Evolutionary conservation across 129 eudicot species (phyloP).

Genomic region (Daucus carota): DH1_v3.0 NC_030384.2:40009501-40010000

Average conservation of each 20-base stretch:
- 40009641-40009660: constrained; percentile 15
- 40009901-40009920: constrained; percentile 77
- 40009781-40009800: constrained; percentile 24
- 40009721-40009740: constrained; percentile 16
- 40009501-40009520: constrained; percentile 28
- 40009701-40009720: constrained; percentile 17
- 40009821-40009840: constrained; percentile 22
- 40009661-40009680: constrained; percentile 14
- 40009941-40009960: constrained; percentile 2
- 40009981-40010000: not conserved
- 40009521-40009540: constrained; percentile 44
- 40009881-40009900: constrained; percentile 98
- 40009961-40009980: not conserved
- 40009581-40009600: constrained; percentile 24
- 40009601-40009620: constrained; percentile 17
- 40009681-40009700: constrained; percentile 18
- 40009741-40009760: constrained; percentile 22
- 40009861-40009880: constrained; percentile 91
- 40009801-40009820: constrained; percentile 23
- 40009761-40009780: constrained; percentile 14
- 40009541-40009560: constrained; percentile 69
- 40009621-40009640: constrained; percentile 11
- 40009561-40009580: constrained; percentile 50
- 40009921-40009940: constrained; percentile 39
- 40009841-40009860: constrained; percentile 56